These are phyloP conservation scores for Cenchrus fungigraminus DNA, from an alignment of 176 grass and related monocot species.

Conservation along the genomic window DNA sequence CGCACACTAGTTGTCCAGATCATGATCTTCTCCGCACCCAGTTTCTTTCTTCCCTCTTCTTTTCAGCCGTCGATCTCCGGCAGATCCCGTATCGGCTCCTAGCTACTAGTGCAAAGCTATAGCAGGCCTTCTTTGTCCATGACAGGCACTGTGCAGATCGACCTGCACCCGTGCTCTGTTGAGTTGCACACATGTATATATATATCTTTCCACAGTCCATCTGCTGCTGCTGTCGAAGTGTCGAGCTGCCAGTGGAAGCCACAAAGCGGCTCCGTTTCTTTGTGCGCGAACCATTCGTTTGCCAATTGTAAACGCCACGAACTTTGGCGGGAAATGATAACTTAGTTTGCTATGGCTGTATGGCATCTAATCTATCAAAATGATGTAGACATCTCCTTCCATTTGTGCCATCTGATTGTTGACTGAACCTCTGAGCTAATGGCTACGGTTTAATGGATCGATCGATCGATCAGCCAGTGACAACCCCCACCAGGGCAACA, in stretches of 20 bases:
- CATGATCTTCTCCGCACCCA: neutral
- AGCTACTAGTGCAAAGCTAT: neutral
- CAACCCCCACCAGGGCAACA: conserved; percentile 3
- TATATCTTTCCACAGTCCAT: no score
- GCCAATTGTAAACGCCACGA: neutral
- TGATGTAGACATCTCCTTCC: neutral
- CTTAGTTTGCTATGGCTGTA: neutral
- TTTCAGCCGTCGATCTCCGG: neutral
- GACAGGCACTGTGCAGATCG: neutral
- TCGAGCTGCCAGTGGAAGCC: conserved; percentile 17
- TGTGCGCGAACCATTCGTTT: neutral
- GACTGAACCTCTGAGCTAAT: neutral
- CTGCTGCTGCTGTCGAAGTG: neutral
- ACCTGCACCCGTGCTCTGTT: neutral
- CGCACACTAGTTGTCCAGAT: neutral
- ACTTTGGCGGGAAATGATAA: neutral
- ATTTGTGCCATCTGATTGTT: neutral
- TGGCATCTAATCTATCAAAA: neutral
- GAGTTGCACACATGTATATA: neutral
- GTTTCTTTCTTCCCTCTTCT: neutral
- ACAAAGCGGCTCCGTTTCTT: neutral
- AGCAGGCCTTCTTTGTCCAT: neutral
- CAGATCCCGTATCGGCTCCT: neutral
- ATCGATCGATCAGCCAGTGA: neutral
- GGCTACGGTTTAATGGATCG: neutral